These are phyloP conservation scores for Xylariaceae sp. DNA, from an alignment of 2,329 filamentous ascomycete species.

Conservation along the genomic window DNA sequence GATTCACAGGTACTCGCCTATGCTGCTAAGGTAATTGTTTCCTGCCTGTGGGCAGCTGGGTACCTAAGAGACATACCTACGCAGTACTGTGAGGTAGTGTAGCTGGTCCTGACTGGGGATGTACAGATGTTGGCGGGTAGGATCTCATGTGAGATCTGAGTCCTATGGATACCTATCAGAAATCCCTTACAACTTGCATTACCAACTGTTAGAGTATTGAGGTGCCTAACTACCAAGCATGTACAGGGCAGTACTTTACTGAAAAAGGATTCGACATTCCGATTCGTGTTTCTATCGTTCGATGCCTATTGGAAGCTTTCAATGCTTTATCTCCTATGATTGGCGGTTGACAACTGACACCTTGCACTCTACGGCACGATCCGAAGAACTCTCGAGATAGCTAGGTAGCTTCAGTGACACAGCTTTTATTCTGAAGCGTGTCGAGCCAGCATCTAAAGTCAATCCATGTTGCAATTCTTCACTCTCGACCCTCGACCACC, in stretches of 20 bases:
- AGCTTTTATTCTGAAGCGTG: constrained; percentile 6
- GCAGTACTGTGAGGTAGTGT: no score
- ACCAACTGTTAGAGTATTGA: background rate
- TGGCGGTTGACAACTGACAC: constrained; percentile 1
- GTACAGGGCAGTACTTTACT: no score
- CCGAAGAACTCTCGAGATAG: constrained; percentile 1
- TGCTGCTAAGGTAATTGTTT: no score
- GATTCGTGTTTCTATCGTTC: background rate
- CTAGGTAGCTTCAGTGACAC: background rate
- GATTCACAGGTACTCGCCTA: no score
- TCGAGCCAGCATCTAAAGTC: constrained; percentile 9
- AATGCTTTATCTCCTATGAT: constrained; percentile 1
- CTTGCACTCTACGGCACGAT: constrained; percentile 19
- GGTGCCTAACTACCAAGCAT: no score
- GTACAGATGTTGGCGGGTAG: no score
- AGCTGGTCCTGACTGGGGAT: no score
- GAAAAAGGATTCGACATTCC: background rate
- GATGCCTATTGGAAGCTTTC: constrained; percentile 1
- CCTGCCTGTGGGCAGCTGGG: no score
- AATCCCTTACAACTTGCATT: background rate
- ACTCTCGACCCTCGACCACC: constrained; percentile 7
- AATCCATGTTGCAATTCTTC: constrained; percentile 3
- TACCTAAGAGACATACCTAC: no score
- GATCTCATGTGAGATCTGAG: no score
- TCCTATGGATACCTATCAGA: background rate